Percentiles rank a stretch among this genome's conserved stretches.
These are phyloP conservation scores for Plantago ovata DNA, from an alignment of 257 asterid genomes.

Conservation along the genomic window DNA sequence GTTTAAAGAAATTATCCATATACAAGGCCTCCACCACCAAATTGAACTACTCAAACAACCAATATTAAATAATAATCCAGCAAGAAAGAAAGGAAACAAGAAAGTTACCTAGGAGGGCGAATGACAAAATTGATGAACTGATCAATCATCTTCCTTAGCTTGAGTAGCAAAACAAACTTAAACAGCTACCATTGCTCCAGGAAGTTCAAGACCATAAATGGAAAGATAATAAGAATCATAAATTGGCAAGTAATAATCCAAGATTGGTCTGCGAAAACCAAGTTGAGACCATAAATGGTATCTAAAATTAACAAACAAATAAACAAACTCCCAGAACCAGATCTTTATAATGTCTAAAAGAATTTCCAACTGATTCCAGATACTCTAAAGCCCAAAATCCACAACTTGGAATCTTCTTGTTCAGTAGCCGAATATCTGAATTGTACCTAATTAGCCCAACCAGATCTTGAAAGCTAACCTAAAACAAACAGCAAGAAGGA, in stretches of 20 bases:
- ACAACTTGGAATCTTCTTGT: not conserved
- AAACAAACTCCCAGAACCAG: not conserved
- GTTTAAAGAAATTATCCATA: too few species aligned
- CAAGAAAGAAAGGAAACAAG: not conserved
- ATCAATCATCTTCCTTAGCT: constrained; percentile 71
- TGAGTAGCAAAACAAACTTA: constrained; percentile 25
- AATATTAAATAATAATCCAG: not conserved
- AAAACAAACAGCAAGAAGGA: not conserved
- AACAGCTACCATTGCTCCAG: constrained; percentile 19
- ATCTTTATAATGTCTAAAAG: not conserved
- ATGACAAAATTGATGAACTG: constrained; percentile 95
- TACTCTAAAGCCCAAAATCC: not conserved
- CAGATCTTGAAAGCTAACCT: constrained; percentile 11
- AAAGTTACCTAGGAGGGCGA: constrained; percentile 87
- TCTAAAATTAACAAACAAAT: too few species aligned
- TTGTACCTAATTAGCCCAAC: not conserved
- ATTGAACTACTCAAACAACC: not conserved
- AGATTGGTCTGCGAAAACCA: constrained; percentile 2
- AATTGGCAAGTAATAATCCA: constrained; percentile 16
- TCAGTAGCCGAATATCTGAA: not conserved
- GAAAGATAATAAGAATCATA: constrained; percentile 13
- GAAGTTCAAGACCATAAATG: constrained; percentile 8
- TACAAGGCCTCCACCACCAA: too few species aligned
- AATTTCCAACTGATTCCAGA: not conserved
- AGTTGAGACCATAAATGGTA: constrained; percentile 11